Evolutionary conservation across 148 eudicot species (phyloP).

Genomic region (Pharnaceum exiguum): DNA sequence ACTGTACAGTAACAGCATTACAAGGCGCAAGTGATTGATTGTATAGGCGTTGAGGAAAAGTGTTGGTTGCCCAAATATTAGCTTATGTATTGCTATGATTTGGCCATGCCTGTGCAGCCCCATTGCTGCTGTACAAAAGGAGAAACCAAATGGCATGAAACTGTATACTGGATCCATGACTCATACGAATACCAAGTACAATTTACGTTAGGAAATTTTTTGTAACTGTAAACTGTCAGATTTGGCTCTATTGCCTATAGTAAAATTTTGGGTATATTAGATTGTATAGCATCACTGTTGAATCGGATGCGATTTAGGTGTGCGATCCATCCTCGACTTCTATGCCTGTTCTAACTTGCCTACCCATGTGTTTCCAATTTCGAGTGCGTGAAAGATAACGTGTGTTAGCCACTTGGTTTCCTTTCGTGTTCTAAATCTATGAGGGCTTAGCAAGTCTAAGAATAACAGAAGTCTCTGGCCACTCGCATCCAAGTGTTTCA

Average conservation of each 20-base stretch:
- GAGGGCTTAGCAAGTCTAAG: no score
- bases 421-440: no score
- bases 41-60: constrained; percentile 24
- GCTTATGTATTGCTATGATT: not conserved
- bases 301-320: no score
- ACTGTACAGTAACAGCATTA: no score
- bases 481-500: no score
- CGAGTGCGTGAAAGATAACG: no score
- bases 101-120: not conserved
- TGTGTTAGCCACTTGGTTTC: no score
- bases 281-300: no score
- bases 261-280: constrained; percentile 1
- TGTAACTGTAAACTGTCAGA: not conserved
- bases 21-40: constrained; percentile 1
- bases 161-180: constrained; percentile 8
- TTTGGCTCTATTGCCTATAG: not conserved
- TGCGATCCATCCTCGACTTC: no score
- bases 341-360: no score
- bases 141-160: not conserved
- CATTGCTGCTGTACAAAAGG: constrained; percentile 1
- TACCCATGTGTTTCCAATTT: no score
- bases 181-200: not conserved
- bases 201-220: not conserved
- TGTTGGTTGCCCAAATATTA: constrained; percentile 6
- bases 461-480: no score